Evolutionary conservation across 2,329 filamentous ascomycete genomes (phyloP), one percentile per base, ranked within the genome.

Genomic region (Alternaria consortialis): DNA sequence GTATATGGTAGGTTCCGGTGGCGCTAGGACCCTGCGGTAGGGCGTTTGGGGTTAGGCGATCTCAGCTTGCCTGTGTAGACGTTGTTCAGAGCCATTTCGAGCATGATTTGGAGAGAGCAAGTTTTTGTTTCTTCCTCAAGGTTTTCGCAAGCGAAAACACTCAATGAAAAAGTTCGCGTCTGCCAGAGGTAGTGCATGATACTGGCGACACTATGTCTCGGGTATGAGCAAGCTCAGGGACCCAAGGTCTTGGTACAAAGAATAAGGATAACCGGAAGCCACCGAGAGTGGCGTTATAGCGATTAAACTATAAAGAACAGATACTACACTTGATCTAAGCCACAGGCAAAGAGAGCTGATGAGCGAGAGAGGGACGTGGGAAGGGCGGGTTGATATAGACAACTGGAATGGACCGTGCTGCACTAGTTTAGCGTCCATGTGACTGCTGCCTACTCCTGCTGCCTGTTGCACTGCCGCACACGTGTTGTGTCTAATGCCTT

Each of bases 231-330:
- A 25, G 46, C 46, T 25, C 31, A 48, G 31, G n/a, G 31, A 48
- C 46, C 31, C 32, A 9, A 2, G 31, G 31, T 48, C 46, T 13
- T 23, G 17, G 6, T 48, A 11, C 46, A 48, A 48, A 48, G n/a
- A 48, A 48, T 48, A 34, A 23, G 29, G 15, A 23, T 48, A 32
- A 48, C 11, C 12, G 46, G 12, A 20, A 25, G 2, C 31, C 31
- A 20, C 46, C 31, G 31, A n/a, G 20, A 23, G 44, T 13, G 29
- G 29, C 2, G 34, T 48, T 20, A 48, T 48, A 48, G 44, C 7
- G 29, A 34, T 48, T 48, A 48, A 31, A 32, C 44, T 47, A 47
- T 32, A 12, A 48, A 48, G 44, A 48, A 48, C 29, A 48, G 44
- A 48, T 36, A 48, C 46, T 48, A 48, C 20, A 48, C 46, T 48